phyloP scores from a whole-genome alignment of 2,329 filamentous ascomycete species.

The Fusarium tjaetaba region DNA sequence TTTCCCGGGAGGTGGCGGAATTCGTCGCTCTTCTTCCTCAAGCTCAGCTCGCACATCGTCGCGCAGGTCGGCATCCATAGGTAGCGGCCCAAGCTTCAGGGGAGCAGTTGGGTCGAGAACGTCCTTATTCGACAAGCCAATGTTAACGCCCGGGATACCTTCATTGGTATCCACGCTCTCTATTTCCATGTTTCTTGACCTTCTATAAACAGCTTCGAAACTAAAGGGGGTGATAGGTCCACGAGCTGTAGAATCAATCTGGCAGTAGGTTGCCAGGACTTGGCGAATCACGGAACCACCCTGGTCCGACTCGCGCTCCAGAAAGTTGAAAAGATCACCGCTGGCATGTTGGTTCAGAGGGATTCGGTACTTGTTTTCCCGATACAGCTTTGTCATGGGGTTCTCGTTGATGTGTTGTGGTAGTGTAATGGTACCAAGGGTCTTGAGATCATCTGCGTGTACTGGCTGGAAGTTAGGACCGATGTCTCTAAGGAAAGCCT shows the following conservation, averaged over 20 bases:
- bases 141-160: conserved; percentile 71
- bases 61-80: conserved; percentile 83
- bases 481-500: conserved; percentile 76
- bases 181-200: conserved; percentile 68
- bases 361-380: conserved; percentile 86
- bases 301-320: conserved; percentile 85
- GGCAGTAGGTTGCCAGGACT: conserved; percentile 71
- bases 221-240: conserved; percentile 72
- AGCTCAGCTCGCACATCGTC: conserved; percentile 89
- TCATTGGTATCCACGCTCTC: conserved; percentile 72
- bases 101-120: conserved; percentile 64
- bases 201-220: conserved; percentile 68
- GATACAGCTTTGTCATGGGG: conserved; percentile 80
- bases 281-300: conserved; percentile 82
- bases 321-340: conserved; percentile 83
- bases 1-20: conserved; percentile 76
- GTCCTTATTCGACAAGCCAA: conserved; percentile 69
- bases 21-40: conserved; percentile 82
- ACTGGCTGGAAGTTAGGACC: conserved; percentile 76
- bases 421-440: conserved; percentile 77
- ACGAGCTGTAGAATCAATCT: conserved; percentile 66
- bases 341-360: conserved; percentile 89
- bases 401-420: conserved; percentile 84
- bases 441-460: conserved; percentile 82
- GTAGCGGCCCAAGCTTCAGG: conserved; percentile 82